Conservation (phyloP, 2,329 filamentous ascomycete genomes). For the Cladophialophora immunda region DNA sequence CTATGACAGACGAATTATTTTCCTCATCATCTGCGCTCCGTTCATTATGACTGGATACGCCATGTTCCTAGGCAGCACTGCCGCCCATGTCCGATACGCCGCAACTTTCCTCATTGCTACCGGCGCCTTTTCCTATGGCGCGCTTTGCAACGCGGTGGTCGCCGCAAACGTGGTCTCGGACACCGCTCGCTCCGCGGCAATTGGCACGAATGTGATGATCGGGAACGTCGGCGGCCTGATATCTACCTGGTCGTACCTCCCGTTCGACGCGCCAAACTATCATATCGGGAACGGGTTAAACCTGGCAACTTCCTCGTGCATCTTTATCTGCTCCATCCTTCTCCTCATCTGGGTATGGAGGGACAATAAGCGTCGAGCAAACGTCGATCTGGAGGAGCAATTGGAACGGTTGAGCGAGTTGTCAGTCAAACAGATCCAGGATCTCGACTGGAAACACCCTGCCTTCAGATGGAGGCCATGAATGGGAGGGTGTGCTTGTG, state of each 20-base stretch:
- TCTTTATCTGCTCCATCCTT: constrained; percentile 60
- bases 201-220: constrained; percentile 74
- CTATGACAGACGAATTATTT: constrained; percentile 66
- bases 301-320: constrained; percentile 65
- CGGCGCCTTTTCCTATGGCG: constrained; percentile 70
- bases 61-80: constrained; percentile 70
- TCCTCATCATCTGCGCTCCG: constrained; percentile 68
- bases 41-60: constrained; percentile 74
- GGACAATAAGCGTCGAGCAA: constrained; percentile 68
- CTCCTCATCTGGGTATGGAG: constrained; percentile 68
- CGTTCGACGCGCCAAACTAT: constrained; percentile 70
- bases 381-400: constrained; percentile 64
- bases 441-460: constrained; percentile 73
- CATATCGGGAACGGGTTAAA: constrained; percentile 77
- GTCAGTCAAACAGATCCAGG: constrained; percentile 62
- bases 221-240: constrained; percentile 76
- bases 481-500: constrained; percentile 2
- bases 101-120: constrained; percentile 74
- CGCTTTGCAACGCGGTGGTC: constrained; percentile 72
- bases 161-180: constrained; percentile 77
- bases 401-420: constrained; percentile 66
- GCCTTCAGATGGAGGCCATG: constrained; percentile 67
- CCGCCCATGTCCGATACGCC: constrained; percentile 67
- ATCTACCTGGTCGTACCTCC: constrained; percentile 71
- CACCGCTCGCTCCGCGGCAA: constrained; percentile 72